These are phyloP conservation scores for Ceratocystis diversiconidia DNA, from an alignment of 2,329 filamentous ascomycete genomes.

Conservation along the genomic window DNA sequence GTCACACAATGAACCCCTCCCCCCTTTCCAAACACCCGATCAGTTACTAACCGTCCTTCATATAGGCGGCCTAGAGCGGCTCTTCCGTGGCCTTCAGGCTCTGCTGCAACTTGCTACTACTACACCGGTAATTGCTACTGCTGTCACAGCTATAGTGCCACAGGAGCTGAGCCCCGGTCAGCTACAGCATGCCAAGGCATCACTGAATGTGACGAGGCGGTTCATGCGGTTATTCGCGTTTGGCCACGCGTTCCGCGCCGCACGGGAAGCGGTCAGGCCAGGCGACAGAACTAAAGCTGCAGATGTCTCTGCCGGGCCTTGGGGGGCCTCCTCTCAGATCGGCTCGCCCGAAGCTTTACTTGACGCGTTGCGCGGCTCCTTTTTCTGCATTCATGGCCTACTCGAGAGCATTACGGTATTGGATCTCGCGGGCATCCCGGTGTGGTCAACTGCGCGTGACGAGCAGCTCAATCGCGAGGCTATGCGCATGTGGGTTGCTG, in stretches of 20 bases:
- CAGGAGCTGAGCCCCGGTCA: constrained; percentile 19
- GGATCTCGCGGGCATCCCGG: constrained; percentile 33
- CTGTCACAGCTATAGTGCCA: constrained; percentile 20
- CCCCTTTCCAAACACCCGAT: constrained; percentile 29
- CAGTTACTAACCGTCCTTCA: constrained; percentile 29
- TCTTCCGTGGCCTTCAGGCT: constrained; percentile 43
- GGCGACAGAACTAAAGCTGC: background rate
- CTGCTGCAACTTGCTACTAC: constrained; percentile 34
- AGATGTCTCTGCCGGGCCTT: background rate
- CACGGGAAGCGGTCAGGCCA: constrained; percentile 20
- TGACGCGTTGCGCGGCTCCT: constrained; percentile 42
- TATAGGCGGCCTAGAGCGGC: constrained; percentile 47
- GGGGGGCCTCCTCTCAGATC: background rate
- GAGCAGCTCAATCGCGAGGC: constrained; percentile 41
- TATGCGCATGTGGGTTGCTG: constrained; percentile 57
- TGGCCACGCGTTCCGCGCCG: constrained; percentile 39
- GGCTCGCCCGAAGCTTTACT: constrained; percentile 22
- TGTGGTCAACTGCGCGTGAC: constrained; percentile 34
- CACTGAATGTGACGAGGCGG: constrained; percentile 39
- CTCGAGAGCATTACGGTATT: constrained; percentile 51
- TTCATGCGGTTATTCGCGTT: constrained; percentile 57
- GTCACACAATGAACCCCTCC: background rate
- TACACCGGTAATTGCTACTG: constrained; percentile 30
- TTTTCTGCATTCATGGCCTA: constrained; percentile 52
- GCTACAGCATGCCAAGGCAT: constrained; percentile 27